These are phyloP conservation scores for Neospora caninum DNA, from an alignment of 169 alveolate genomes.

Conservation along the genomic window DNA sequence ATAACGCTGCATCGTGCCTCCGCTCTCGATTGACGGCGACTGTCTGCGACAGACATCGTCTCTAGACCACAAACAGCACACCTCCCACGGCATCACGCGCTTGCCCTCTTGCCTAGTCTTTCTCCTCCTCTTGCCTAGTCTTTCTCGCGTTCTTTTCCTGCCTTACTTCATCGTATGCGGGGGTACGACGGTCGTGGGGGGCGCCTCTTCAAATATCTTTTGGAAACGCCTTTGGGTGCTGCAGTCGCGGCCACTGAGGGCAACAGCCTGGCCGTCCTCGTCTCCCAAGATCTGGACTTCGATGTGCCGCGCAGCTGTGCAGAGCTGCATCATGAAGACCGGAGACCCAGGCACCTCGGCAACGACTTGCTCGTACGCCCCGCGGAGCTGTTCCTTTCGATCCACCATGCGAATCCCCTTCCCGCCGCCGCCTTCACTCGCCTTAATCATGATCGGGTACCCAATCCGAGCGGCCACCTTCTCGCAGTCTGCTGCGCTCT, in stretches of 20 bases:
- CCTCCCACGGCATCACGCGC: too few species aligned
- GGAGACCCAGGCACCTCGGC: conserved; percentile 81
- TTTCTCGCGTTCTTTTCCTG: too few species aligned
- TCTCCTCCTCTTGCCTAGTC: too few species aligned
- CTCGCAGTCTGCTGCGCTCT: conserved; percentile 82
- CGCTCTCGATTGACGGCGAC: too few species aligned
- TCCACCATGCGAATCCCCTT: conserved; percentile 91
- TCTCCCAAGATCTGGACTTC: conserved; percentile 93
- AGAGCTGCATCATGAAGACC: conserved; percentile 80
- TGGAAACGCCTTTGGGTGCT: conserved; percentile 93
- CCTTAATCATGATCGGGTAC: conserved; percentile 95
- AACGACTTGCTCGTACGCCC: conserved; percentile 73
- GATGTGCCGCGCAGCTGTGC: conserved; percentile 78
- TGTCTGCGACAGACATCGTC: too few species aligned
- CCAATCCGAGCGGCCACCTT: conserved; percentile 89
- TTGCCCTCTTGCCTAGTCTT: too few species aligned
- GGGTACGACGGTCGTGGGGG: conserved; percentile 66
- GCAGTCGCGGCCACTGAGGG: conserved; percentile 92
- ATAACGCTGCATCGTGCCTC: too few species aligned
- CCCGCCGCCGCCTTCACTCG: conserved; percentile 97
- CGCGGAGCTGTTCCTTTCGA: conserved; percentile 74
- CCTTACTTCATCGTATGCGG: conserved; percentile 53
- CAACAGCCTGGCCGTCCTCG: conserved; percentile 86
- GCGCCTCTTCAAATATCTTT: conserved; percentile 87
- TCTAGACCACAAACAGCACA: too few species aligned